Conservation (phyloP, 2,329 filamentous ascomycete genomes). For the Diplodia seriata region DNA sequence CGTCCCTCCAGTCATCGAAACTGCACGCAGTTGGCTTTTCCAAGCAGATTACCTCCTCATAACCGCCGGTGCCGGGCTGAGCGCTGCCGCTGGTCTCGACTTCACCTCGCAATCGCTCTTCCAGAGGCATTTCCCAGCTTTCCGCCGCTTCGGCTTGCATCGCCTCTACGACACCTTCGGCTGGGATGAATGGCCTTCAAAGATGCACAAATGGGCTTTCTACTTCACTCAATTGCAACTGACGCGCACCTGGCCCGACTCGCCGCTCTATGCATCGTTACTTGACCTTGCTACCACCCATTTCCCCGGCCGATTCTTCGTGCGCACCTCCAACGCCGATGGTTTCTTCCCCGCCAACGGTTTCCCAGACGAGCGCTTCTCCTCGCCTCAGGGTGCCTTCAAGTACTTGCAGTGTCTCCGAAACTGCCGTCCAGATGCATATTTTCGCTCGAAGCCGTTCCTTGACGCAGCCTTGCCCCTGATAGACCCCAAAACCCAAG, state of each 20-base stretch:
- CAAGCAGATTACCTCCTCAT: slow-evolving; percentile 41
- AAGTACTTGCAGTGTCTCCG: slow-evolving; percentile 42
- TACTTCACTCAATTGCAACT: slow-evolving; percentile 45
- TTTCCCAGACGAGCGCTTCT: slow-evolving; percentile 37
- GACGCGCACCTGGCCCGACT: slow-evolving; percentile 40
- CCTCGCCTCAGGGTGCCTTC: slow-evolving; percentile 46
- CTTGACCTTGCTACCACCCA: slow-evolving; percentile 34
- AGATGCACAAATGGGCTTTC: slow-evolving; percentile 44
- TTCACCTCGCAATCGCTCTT: slow-evolving; percentile 45
- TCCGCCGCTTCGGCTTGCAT: slow-evolving; percentile 40
- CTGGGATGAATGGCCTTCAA: slow-evolving; percentile 41
- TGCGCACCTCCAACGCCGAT: slow-evolving; percentile 47
- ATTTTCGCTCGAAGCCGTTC: slow-evolving; percentile 36
- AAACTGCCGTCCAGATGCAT: slow-evolving; percentile 42
- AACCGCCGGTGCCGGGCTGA: slow-evolving; percentile 46
- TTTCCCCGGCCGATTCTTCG: slow-evolving; percentile 37
- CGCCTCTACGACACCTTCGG: slow-evolving; percentile 48
- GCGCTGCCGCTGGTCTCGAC: slow-evolving; percentile 46
- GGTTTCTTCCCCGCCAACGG: slow-evolving; percentile 43
- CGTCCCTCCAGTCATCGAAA: not conserved
- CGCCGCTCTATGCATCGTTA: slow-evolving; percentile 36
- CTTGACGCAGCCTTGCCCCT: slow-evolving; percentile 38
- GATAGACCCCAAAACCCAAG: slow-evolving; percentile 38
- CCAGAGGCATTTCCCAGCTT: slow-evolving; percentile 42
- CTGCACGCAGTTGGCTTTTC: slow-evolving; percentile 38